A percentile compares a stretch with the other conserved stretches of the same genome.
These are phyloP conservation scores for Boletales sp. DNA, from an alignment of 768 basidiomycete genomes.

Conservation along the genomic window DNA sequence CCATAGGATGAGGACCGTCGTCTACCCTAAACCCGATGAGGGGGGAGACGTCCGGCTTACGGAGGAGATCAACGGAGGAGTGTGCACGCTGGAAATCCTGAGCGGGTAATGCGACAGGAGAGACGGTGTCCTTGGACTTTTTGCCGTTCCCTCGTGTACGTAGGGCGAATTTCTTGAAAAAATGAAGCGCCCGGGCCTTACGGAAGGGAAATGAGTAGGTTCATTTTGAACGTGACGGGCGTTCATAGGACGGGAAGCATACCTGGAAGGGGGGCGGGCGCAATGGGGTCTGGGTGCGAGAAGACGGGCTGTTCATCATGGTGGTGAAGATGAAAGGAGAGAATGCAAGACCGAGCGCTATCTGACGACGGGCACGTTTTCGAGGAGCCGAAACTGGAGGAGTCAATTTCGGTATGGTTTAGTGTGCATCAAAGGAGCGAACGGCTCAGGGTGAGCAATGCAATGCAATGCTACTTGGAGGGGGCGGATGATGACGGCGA, in stretches of 20 bases:
- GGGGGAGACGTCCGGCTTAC: slow-evolving; percentile 21
- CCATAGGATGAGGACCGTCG: slow-evolving; percentile 23
- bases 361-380: slow-evolving; percentile 26
- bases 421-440: background rate
- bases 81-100: slow-evolving; percentile 24
- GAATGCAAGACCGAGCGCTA: slow-evolving; percentile 14
- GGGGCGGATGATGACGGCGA: too few relatives aligned
- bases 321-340: slow-evolving; percentile 14
- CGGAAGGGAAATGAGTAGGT: slow-evolving; percentile 1
- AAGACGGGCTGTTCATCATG: slow-evolving; percentile 27
- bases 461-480: too few relatives aligned
- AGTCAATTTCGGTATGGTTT: slow-evolving; percentile 16
- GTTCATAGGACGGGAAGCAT: slow-evolving; percentile 11
- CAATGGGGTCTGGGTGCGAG: slow-evolving; percentile 20
- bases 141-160: slow-evolving; percentile 32
- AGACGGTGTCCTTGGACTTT: slow-evolving; percentile 27
- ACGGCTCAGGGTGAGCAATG: too few relatives aligned
- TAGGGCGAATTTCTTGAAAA: slow-evolving; percentile 34
- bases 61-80: slow-evolving; percentile 34
- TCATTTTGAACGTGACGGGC: slow-evolving; percentile 12
- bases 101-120: slow-evolving; percentile 21
- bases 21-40: slow-evolving; percentile 23
- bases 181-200: slow-evolving; percentile 36
- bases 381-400: slow-evolving; percentile 20
- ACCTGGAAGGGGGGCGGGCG: slow-evolving; percentile 29